Evolutionary conservation across 306 rosid genomes (phyloP), one percentile per base, ranked within the genome.

Genomic region (Lathyrus oleraceus): DNA sequence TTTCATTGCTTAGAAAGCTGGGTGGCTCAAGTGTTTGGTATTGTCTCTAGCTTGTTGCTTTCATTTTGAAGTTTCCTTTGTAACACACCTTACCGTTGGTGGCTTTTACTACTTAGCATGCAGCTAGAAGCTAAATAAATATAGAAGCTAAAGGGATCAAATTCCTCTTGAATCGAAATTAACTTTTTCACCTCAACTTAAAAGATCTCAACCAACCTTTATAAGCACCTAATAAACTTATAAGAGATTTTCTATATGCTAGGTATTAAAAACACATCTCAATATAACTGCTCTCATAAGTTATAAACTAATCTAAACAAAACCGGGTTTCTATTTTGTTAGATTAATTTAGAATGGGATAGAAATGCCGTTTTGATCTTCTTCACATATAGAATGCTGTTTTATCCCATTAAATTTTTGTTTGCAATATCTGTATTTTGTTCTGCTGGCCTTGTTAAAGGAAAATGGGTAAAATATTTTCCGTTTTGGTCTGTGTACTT

Each of bases 41-140:
- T 68, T 69, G 45, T 32, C 63, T 49, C 54, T 68, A 70, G 42
- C 40, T 42, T 68, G 58, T 17, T 32, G 43, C 44, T 54, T 67
- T 42, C 42, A 40, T 35, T 62, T 70, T 62, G 60, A 52, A 23
- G 35, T 51, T 69, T 42, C 71, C 65, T 49, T 61, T n/a, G 42
- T 9, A 51, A 30, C 44, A 39, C 65, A 25, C 70, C 58, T 30
- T 56, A 28, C 20, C 21, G 43, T 45, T 40, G 40, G 27, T 54
- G 60, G 49, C 47, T 57, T 65, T 54, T 44, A 42, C 66, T 3
- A 2, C 14, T 48, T 8, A 21, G 35, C 54, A 12, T 36, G 13
- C 17, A 20, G 8, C 60, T 38, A 57, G 15, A 14, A 32, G 36
- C 36, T 32, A 39, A 39, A 62, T 62, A 30, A 39, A 62, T 38